Evolutionary conservation across 1,284 basidiomycete genomes (phyloP), one percentile per base, ranked within the genome.

Genomic region (Vanrija sp.): DNA sequence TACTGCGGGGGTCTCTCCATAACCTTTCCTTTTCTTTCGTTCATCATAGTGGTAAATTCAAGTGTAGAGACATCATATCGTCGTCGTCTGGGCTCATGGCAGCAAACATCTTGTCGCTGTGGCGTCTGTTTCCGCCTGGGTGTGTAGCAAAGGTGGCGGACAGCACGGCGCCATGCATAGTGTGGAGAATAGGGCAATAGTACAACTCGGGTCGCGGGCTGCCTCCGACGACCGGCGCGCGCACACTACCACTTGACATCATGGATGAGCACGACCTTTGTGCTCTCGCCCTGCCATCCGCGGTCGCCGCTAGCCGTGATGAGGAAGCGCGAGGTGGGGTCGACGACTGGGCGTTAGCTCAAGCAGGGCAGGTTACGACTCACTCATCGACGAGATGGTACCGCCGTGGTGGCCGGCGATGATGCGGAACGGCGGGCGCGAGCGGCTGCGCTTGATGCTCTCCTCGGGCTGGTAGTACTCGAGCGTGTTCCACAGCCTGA

Each of bases 371-470:
- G 3, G 21, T 4, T 40, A 39, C 40, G 16, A 78, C 87, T 70
- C 75, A 94, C 91, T 74, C 83, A 96, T 89, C 65, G 89, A 87
- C 5, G 91, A 95, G 16, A 97, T 83, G 58, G 86, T 89, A 2
- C 92, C 94, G 28, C 94, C 93, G 76, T 97, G 91, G 77, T 98
- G 94, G 0, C 95, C 95, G 5, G 93, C 89, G 39, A 98, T 90
- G 60, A 98, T 96, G 76, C 92, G 92, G 81, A 97, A 97, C 61
- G 88, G 88, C 18, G 86, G 85, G 8, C 68, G 62, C 26, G 64
- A 71, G 45, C 62, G 61, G 43, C 83, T 82, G 71, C 81, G 85
- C 52, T 79, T 77, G 67, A 81, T 83, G 40, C 48, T 61, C 16
- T 51, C 43, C 66, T 88, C 87, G 8, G 80, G 76, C 66, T 89